Percentiles rank a stretch among this genome's conserved stretches.
phyloP scores from a whole-genome alignment of 2,329 filamentous ascomycete species.

The Ophiobolus disseminans region DNA sequence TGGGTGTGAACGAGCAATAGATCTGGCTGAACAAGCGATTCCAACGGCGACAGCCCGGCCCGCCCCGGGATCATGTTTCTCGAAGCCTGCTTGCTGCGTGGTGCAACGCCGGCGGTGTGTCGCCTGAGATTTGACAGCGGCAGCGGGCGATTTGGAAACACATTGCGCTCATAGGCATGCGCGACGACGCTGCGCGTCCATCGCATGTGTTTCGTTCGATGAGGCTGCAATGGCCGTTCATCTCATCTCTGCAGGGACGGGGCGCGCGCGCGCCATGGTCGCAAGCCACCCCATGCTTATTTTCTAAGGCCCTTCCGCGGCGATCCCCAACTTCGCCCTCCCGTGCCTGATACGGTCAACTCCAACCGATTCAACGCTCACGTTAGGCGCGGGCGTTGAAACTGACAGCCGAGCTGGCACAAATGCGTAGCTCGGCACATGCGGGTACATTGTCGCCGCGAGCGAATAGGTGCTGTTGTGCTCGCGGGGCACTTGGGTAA shows the following conservation, averaged over 20 bases:
- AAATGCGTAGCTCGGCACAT: conserved; percentile 24
- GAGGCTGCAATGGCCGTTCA: conserved; percentile 42
- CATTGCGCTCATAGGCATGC: conserved; percentile 11
- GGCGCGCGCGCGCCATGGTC: conserved; percentile 34
- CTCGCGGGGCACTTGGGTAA: conserved; percentile 44
- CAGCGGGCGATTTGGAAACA: conserved; percentile 26
- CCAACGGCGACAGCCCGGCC: conserved; percentile 49
- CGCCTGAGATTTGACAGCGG: conserved; percentile 42
- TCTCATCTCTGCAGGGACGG: conserved; percentile 41
- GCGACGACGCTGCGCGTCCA: conserved; percentile 18
- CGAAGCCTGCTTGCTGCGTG: conserved; percentile 43
- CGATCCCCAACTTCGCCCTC: conserved; percentile 39
- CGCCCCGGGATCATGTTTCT: conserved; percentile 49
- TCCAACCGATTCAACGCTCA: conserved; percentile 22
- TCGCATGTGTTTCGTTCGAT: conserved; percentile 17
- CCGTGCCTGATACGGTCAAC: conserved; percentile 37
- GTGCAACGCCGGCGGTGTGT: conserved; percentile 35
- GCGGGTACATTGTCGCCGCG: conserved; percentile 22
- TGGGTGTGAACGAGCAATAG: conserved; percentile 36
- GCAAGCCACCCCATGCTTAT: conserved; percentile 35
- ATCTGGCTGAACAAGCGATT: conserved; percentile 43
- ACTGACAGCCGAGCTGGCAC: conserved; percentile 22
- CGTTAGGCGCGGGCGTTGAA: conserved; percentile 11
- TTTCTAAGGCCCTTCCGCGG: conserved; percentile 32
- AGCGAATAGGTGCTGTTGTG: conserved; percentile 12